Conservation (phyloP, 73 alveolate genomes). For the Paramecium octaurelia region DNA sequence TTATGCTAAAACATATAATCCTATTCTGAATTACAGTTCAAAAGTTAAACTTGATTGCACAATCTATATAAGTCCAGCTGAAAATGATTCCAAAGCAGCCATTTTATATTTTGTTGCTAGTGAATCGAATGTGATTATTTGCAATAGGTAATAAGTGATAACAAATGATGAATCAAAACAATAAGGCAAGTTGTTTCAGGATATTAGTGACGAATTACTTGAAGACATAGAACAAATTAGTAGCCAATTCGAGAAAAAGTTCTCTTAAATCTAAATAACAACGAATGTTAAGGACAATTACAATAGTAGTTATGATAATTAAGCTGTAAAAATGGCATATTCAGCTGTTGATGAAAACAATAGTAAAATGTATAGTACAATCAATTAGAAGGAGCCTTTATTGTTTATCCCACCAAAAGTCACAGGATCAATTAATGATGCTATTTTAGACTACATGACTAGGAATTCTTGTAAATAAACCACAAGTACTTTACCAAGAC, state of each 20-base stretch:
- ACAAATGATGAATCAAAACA: not conserved
- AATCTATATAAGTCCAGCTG: not conserved
- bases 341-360: not conserved
- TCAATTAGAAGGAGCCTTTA: not conserved
- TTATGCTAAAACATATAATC: not conserved
- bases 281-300: not conserved
- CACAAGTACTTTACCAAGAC: not conserved
- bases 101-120: not conserved
- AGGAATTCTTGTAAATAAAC: not conserved
- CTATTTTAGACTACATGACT: not conserved
- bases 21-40: not conserved
- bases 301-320: not conserved
- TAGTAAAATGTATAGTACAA: not conserved
- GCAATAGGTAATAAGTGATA: not conserved
- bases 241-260: not conserved
- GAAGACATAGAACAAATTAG: not conserved
- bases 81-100: not conserved
- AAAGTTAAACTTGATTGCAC: not conserved
- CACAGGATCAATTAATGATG: constrained; percentile 11
- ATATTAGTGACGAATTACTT: not conserved
- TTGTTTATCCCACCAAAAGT: not conserved
- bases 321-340: not conserved
- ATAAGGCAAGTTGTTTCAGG: not conserved
- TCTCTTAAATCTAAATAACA: not conserved
- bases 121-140: not conserved